phyloP scores from a whole-genome alignment of 2,329 filamentous ascomycete species.

The Emmonsia crescens region DNA sequence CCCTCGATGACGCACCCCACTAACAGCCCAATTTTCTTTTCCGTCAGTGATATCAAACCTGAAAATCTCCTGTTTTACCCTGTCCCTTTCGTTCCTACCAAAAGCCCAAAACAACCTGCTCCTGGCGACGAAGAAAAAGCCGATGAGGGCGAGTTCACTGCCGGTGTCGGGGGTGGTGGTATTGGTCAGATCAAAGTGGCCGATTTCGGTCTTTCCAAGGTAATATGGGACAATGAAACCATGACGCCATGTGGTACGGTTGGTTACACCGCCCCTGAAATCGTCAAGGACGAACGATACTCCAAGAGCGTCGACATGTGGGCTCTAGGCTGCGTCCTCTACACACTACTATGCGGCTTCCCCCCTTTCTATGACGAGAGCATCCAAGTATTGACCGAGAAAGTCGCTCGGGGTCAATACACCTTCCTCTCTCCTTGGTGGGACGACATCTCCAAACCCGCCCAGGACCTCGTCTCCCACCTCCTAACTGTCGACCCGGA shows the following conservation, averaged over 20 bases:
- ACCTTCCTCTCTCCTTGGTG: conserved; percentile 98
- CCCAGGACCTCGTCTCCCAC: conserved; percentile 88
- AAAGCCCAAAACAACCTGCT: conserved; percentile 65
- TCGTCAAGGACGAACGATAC: conserved; percentile 97
- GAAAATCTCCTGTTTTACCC: conserved; percentile 94
- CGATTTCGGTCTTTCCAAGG: conserved; percentile 94
- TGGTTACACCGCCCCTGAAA: conserved; percentile 94
- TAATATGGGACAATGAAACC: conserved; percentile 95
- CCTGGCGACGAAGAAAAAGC: conserved; percentile 94
- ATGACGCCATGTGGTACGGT: conserved; percentile 99
- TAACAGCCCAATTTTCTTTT: conserved; percentile 26
- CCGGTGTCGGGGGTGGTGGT: conserved; percentile 70
- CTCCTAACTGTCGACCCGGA: conserved; percentile 89
- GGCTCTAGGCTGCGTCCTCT: conserved; percentile 92
- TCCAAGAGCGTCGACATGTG: conserved; percentile 99
- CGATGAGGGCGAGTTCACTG: conserved; percentile 87
- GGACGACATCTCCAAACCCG: conserved; percentile 94
- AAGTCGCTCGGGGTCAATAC: conserved; percentile 92
- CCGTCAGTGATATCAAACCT: conserved; percentile 81
- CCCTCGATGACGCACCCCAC: conserved; percentile 8
- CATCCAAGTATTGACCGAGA: conserved; percentile 92
- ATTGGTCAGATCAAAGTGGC: conserved; percentile 96
- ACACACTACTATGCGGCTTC: conserved; percentile 93
- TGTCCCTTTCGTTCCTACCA: conserved; percentile 68
- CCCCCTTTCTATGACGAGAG: conserved; percentile 98